Conservation (phyloP, 2,329 filamentous ascomycete species). For the Harringtonia aguacate region DNA sequence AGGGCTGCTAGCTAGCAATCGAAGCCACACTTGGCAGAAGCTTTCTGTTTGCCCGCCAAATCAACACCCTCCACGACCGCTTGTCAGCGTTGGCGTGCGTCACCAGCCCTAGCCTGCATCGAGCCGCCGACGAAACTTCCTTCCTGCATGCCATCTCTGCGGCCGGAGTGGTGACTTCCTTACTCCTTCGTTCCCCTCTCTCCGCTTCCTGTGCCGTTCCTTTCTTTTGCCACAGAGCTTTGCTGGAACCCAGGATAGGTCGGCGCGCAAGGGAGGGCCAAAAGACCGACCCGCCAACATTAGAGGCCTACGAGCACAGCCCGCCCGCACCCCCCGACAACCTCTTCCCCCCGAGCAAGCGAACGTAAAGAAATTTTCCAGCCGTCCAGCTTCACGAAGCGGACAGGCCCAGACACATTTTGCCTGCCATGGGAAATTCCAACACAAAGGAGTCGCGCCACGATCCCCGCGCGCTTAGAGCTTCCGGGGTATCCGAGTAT, state of each 20-base stretch:
- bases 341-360: too few relatives aligned
- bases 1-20: not conserved
- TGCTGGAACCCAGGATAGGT: not conserved
- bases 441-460: conserved; percentile 24
- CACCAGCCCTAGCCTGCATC: not conserved
- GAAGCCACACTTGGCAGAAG: not conserved
- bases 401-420: not conserved
- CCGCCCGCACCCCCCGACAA: too few relatives aligned
- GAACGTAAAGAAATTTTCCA: not conserved
- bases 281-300: not conserved
- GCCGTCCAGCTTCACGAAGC: not conserved
- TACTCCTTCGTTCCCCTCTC: too few relatives aligned
- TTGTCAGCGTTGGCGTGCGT: not conserved
- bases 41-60: not conserved
- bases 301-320: too few relatives aligned
- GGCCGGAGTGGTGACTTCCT: too few relatives aligned
- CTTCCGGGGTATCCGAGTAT: conserved; percentile 10
- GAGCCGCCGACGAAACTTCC: not conserved
- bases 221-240: too few relatives aligned
- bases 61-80: not conserved
- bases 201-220: too few relatives aligned
- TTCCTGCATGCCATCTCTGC: too few relatives aligned
- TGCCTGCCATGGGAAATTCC: conserved; percentile 21
- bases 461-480: conserved; percentile 14
- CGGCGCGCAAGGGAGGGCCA: not conserved